phyloP scores from a whole-genome alignment of 306 rosid species.

The Castanopsis chinensis region DNA sequence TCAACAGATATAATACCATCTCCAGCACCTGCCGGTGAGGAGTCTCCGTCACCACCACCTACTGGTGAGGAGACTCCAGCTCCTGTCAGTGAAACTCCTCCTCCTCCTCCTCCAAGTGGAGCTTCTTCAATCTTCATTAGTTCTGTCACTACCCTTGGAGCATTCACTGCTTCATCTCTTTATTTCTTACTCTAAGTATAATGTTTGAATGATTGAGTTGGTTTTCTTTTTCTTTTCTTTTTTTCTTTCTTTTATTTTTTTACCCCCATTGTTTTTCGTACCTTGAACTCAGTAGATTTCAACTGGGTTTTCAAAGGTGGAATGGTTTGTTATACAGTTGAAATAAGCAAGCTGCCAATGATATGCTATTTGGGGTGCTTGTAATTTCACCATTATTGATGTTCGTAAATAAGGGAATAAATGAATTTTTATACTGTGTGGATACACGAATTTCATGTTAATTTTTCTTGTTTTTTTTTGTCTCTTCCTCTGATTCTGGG shows the following conservation, averaged over 20 bases:
- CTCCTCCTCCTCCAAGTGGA: constrained; percentile 50
- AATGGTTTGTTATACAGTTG: constrained; percentile 20
- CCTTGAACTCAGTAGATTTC: constrained; percentile 36
- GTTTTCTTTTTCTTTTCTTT: not conserved
- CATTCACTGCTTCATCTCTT: constrained; percentile 55
- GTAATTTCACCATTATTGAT: constrained; percentile 16
- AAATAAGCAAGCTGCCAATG: constrained; percentile 23
- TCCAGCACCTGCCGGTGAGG: constrained; percentile 37
- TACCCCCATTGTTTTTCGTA: not conserved
- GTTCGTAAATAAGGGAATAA: constrained; percentile 36
- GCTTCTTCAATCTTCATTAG: constrained; percentile 53
- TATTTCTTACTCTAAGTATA: constrained; percentile 37
- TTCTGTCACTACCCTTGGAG: constrained; percentile 57
- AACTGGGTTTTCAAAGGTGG: constrained; percentile 35
- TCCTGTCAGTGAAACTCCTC: constrained; percentile 31
- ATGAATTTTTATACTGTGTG: constrained; percentile 25
- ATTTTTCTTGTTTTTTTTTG: too few relatives aligned
- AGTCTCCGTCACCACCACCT: constrained; percentile 45
- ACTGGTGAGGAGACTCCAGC: constrained; percentile 33
- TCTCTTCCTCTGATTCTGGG: not conserved
- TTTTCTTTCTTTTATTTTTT: not conserved
- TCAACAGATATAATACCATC: constrained; percentile 23
- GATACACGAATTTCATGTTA: not conserved
- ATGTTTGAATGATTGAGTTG: constrained; percentile 15
- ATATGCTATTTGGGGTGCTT: constrained; percentile 29